Base-by-base conservation (phyloP, 192 early-diverging fungal genomes). In the Radiomyces spectabilis region DNA sequence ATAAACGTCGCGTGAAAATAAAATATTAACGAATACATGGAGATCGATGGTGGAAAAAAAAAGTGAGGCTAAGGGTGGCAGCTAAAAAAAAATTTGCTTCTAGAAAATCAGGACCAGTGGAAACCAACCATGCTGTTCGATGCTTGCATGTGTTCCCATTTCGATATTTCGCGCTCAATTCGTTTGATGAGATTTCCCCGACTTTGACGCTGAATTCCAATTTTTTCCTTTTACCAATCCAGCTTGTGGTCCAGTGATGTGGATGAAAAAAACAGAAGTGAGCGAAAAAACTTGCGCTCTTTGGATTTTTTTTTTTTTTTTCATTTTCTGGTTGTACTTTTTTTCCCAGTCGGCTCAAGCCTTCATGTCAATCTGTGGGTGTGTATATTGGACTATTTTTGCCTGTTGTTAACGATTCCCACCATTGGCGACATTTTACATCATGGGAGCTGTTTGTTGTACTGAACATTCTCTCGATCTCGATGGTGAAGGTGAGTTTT, bases 371-470 rank as follows among this genome's bases (percentile, higher is more conserved):
- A 21, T 10, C 10, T 19, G 10, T 19, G 42, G 18, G 6, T 43
- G 42, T 24, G 18, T 44, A 48, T 21, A 29, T 9, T 25, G 24
- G 24, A 31, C 24, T 31, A 9, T 15, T n/a, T 44, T 26, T 44
- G 16, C 5, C 19, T 42, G 19, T 21, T 42, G 7, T 42, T 42
- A 19, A 18, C 19, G 19, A 5, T n/a, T 21, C n/a, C 41, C 19
- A 13, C n/a, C 41, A 5, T 21, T 19, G 12, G 19, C n/a, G 6
- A 9, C 5, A 35, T 35, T 8, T 8, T 48, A 6, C 5, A 12
- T 27, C 24, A 48, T 48, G 46, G 46, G 46, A 15, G 46, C 24
- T n/a, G 12, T 48, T 25, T 48, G 46, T 31, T 48, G 46, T 31
- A 9, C 13, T 15, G 46, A 48, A 48, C 25, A 48, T 29, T 27